Evolutionary conservation across 2,329 filamentous ascomycete genomes (phyloP).

Genomic region (Pseudocercospora macadamiae): DNA sequence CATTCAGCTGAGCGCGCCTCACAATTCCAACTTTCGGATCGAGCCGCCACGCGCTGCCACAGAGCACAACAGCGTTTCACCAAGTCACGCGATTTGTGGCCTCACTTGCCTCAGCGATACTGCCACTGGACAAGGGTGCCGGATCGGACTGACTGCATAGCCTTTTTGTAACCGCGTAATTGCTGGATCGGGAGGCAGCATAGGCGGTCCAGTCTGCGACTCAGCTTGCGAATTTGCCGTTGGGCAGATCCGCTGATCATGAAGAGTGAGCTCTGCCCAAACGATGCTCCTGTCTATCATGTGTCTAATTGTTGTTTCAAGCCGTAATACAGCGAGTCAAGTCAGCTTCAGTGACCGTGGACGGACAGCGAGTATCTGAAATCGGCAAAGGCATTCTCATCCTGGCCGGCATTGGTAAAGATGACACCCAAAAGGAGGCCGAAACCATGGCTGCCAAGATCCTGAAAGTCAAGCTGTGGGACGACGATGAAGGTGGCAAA

Average conservation of each 20-base stretch:
- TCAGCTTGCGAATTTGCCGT: slow-evolving; percentile 8
- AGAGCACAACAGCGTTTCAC: slow-evolving; percentile 8
- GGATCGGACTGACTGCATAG: neutral
- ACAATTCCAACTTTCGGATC: slow-evolving; percentile 1
- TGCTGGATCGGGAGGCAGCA: slow-evolving; percentile 2
- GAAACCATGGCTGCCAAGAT: slow-evolving; percentile 83
- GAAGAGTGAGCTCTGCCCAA: slow-evolving; percentile 43
- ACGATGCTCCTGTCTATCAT: slow-evolving; percentile 10
- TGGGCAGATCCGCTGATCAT: slow-evolving; percentile 30
- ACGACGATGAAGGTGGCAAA: slow-evolving; percentile 75
- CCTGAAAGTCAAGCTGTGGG: slow-evolving; percentile 88
- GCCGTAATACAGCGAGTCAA: slow-evolving; percentile 92
- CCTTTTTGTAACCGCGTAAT: neutral
- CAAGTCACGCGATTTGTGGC: slow-evolving; percentile 15
- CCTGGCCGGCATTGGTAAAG: slow-evolving; percentile 85
- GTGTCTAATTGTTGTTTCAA: slow-evolving; percentile 46
- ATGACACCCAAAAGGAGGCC: slow-evolving; percentile 86
- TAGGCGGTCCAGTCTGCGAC: slow-evolving; percentile 5
- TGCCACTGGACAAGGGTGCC: neutral
- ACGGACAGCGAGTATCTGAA: slow-evolving; percentile 84
- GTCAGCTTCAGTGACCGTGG: slow-evolving; percentile 93
- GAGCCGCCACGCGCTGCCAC: slow-evolving; percentile 2
- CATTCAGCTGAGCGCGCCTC: slow-evolving; percentile 12
- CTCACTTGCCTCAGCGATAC: neutral
- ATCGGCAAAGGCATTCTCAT: slow-evolving; percentile 90